Conservation (phyloP, 345 rosid species). For the Corymbia maculata region DNA sequence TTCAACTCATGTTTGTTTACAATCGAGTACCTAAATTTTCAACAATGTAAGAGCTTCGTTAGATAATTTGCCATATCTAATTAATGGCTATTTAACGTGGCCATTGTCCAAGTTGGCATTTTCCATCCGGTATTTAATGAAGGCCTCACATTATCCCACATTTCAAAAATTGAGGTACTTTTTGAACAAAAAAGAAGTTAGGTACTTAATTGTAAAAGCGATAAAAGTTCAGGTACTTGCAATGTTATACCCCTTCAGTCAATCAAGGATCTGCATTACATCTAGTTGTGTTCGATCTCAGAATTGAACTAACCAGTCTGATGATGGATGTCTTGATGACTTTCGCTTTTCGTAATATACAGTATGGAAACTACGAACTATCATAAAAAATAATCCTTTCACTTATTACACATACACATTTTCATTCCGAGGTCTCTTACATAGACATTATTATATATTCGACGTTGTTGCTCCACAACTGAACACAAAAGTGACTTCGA, state of each 20-base stretch:
- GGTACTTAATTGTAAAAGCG: neutral
- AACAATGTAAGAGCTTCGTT: neutral
- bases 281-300: neutral
- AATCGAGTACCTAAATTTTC: neutral
- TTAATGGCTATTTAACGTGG: neutral
- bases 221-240: neutral
- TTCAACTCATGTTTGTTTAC: neutral
- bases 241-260: neutral
- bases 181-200: neutral
- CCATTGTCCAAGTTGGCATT: neutral
- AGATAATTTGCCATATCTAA: neutral
- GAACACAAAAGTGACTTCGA: neutral
- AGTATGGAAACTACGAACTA: neutral
- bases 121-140: neutral
- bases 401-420: constrained; percentile 1
- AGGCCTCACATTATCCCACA: neutral
- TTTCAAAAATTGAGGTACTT: neutral
- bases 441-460: neutral
- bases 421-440: neutral
- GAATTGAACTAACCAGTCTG: neutral
- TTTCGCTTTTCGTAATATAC: neutral
- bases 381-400: neutral
- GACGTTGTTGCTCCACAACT: neutral
- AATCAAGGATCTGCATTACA: neutral
- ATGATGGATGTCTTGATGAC: neutral